Percentiles rank a stretch among this genome's conserved stretches.
phyloP scores from a whole-genome alignment of 768 basidiomycete species.

The Butyriboletus loyo region DNA sequence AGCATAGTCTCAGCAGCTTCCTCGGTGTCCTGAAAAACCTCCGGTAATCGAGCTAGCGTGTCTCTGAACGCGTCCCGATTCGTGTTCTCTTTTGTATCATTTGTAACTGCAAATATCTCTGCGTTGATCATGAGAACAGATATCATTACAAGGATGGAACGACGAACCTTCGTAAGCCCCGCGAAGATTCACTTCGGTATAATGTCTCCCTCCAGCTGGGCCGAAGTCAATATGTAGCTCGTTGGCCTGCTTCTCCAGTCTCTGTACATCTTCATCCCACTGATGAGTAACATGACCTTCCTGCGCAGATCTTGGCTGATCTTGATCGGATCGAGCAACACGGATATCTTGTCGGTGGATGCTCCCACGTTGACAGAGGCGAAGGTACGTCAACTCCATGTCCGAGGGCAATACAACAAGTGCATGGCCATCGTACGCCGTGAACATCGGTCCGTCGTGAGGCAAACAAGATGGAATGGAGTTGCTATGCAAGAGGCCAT shows the following conservation, averaged over 20 bases:
- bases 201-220: constrained; percentile 44
- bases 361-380: constrained; percentile 46
- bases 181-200: constrained; percentile 46
- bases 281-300: constrained; percentile 19
- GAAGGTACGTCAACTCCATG: constrained; percentile 38
- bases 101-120: constrained; percentile 41
- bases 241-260: constrained; percentile 30
- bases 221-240: constrained; percentile 38
- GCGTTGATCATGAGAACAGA: constrained; percentile 14
- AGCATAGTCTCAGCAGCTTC: constrained; percentile 50
- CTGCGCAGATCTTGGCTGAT: constrained; percentile 1
- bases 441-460: constrained; percentile 22
- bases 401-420: constrained; percentile 30
- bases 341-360: constrained; percentile 44
- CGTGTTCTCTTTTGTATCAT: constrained; percentile 29
- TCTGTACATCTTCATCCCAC: constrained; percentile 41
- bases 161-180: constrained; percentile 55
- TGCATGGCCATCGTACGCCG: constrained; percentile 31
- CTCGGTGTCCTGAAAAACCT: constrained; percentile 54
- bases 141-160: neutral
- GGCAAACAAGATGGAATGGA: constrained; percentile 41
- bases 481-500: constrained; percentile 43
- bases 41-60: constrained; percentile 50
- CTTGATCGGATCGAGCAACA: constrained; percentile 10
- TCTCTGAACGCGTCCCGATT: constrained; percentile 43